phyloP scores from a whole-genome alignment of 345 rosid species.

The Populus ilicifolia region DNA sequence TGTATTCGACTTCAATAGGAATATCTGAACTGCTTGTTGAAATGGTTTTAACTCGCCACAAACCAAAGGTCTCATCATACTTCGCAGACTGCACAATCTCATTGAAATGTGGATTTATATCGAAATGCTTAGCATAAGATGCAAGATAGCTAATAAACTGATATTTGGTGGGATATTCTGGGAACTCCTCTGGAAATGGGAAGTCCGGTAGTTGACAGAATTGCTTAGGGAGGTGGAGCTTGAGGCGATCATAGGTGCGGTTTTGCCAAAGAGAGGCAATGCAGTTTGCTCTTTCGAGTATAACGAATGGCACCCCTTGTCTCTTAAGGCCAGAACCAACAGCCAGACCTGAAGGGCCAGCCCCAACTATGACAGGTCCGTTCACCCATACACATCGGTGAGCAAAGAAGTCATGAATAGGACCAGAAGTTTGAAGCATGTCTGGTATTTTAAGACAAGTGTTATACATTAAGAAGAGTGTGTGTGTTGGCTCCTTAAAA shows the following conservation, averaged over 20 bases:
- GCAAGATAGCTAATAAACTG: constrained; percentile 75
- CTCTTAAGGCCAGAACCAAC: constrained; percentile 59
- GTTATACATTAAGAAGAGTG: constrained; percentile 19
- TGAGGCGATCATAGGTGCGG: constrained; percentile 74
- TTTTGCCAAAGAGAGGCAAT: constrained; percentile 88
- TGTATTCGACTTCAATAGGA: constrained; percentile 59
- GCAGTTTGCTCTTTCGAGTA: constrained; percentile 72
- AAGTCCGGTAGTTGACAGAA: constrained; percentile 65
- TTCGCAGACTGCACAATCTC: constrained; percentile 70
- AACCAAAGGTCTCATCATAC: constrained; percentile 56
- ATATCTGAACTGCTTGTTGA: constrained; percentile 23
- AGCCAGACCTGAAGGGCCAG: constrained; percentile 82
- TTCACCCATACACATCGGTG: constrained; percentile 74
- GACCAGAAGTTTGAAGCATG: constrained; percentile 36
- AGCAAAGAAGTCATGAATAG: constrained; percentile 26
- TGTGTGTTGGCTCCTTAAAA: neutral
- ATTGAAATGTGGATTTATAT: constrained; percentile 57
- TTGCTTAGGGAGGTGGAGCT: constrained; percentile 84
- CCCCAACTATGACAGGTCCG: constrained; percentile 86
- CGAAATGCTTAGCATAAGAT: constrained; percentile 55
- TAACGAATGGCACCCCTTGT: constrained; percentile 71
- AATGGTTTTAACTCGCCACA: constrained; percentile 69
- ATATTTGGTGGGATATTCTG: constrained; percentile 67
- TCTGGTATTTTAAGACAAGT: constrained; percentile 37
- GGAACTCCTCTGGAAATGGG: constrained; percentile 63